Base-by-base conservation (phyloP, 179 eudicot species). In the Nepenthes alata region DNA sequence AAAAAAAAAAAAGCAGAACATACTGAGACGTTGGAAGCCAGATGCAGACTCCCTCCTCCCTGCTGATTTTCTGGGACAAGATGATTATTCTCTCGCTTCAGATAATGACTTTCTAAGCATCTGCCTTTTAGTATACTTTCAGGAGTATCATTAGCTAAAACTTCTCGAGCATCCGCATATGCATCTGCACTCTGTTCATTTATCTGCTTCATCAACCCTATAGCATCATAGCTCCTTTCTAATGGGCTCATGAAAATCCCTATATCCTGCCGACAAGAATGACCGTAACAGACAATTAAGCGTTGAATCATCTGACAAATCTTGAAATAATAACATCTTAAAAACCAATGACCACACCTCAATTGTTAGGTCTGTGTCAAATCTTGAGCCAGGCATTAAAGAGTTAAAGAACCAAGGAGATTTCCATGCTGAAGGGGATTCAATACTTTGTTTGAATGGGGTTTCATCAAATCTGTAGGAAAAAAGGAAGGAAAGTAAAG, bases 351-450 rank as follows among this genome's bases (percentile, higher is more conserved):
- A 55, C 13, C 52, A 44, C 83, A 93, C 98, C 95, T 89, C 95
- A 53, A 89, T 76, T 56, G 85, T 83, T 47, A 87, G 76, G 53
- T 93, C 98, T 38, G 95, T 71, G 63, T 93, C 95, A 64, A 86
- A 76, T 72, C 84, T 83, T 50, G 88, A 84, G 67, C 94, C 84
- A 61, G 88, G 80, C 67, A 80, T 62, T 52, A 85, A 73, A 51
- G 86, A 74, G 77, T 83, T 91, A 35, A 85, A 68, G 72, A 82
- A 85, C 98, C 97, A 93, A 57, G 98, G 98, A 35, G 98, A 93
- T 68, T 83, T 93, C 95, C 93, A 93, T 47, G 91, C 95, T 47
- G 98, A 89, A 68, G 98, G 98, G 67, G 98, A 93, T 62, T 93
- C 98, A 50, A 86, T 65, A 75, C 90, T 87, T 78, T 84, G 72